Conservation (phyloP, 495 filamentous ascomycete genomes). For the Wilcoxina mikolae region DNA sequence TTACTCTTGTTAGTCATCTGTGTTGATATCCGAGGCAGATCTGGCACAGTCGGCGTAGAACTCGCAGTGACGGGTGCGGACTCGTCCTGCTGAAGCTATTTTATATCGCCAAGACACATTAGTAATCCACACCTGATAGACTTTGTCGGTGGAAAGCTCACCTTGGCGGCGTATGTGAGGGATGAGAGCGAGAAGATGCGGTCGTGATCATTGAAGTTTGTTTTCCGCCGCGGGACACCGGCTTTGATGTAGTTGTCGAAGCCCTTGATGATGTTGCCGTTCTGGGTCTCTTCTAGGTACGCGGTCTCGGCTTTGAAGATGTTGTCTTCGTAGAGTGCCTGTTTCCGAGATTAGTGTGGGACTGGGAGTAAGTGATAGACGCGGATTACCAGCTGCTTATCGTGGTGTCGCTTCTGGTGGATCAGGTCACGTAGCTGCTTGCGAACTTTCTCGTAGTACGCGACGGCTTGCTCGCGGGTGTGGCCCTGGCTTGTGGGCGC, state of each 20-base stretch:
- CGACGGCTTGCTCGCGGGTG: slow-evolving; percentile 30
- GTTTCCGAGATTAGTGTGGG: slow-evolving; percentile 1
- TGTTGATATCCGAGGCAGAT: slow-evolving; percentile 16
- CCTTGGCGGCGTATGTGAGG: slow-evolving; percentile 38
- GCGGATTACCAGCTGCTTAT: slow-evolving; percentile 45
- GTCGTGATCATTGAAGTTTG: slow-evolving; percentile 37
- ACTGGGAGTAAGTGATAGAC: neutral
- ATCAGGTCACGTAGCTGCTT: slow-evolving; percentile 53
- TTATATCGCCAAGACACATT: slow-evolving; percentile 5
- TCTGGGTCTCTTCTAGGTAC: slow-evolving; percentile 80
- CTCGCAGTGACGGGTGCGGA: slow-evolving; percentile 21
- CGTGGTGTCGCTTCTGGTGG: slow-evolving; percentile 50
- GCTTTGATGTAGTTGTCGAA: slow-evolving; percentile 98
- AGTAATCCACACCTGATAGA: slow-evolving; percentile 6
- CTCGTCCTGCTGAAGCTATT: slow-evolving; percentile 21
- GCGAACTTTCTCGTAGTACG: slow-evolving; percentile 60
- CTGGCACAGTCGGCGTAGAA: slow-evolving; percentile 25
- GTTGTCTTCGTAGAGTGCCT: slow-evolving; percentile 60
- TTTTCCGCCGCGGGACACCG: slow-evolving; percentile 38
- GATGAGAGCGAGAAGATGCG: slow-evolving; percentile 47
- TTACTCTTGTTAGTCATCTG: neutral
- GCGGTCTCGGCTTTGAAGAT: slow-evolving; percentile 71
- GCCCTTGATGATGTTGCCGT: slow-evolving; percentile 89
- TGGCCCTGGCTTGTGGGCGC: neutral
- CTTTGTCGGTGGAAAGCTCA: neutral